These are phyloP conservation scores for Scedosporium aurantiacum DNA, from an alignment of 2,329 filamentous ascomycete species.

Conservation along the genomic window DNA sequence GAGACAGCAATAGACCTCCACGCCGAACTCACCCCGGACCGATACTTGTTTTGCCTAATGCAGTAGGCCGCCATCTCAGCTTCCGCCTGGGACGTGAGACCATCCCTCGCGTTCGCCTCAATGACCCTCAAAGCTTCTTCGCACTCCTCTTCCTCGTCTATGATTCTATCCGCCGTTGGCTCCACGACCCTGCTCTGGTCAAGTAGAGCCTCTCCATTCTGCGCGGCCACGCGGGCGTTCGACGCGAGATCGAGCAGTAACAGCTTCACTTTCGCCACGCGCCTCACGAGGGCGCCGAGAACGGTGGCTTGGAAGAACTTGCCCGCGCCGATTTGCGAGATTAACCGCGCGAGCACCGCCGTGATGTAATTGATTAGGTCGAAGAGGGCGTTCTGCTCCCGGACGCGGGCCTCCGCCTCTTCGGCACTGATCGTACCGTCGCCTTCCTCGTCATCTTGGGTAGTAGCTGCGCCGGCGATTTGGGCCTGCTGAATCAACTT, in stretches of 20 bases:
- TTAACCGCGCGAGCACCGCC: slow-evolving; percentile 8
- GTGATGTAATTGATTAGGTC: slow-evolving; percentile 11
- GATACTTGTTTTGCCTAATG: slow-evolving; percentile 9
- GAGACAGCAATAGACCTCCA: slow-evolving; percentile 4
- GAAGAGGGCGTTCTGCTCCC: slow-evolving; percentile 1
- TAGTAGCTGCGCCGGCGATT: background rate
- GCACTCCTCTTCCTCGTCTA: slow-evolving; percentile 6
- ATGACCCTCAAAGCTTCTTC: slow-evolving; percentile 5
- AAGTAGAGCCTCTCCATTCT: background rate
- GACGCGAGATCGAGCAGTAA: slow-evolving; percentile 4
- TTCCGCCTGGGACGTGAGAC: background rate
- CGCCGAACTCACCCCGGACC: slow-evolving; percentile 3
- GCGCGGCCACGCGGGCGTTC: background rate
- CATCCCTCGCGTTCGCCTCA: slow-evolving; percentile 3
- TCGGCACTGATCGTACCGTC: background rate
- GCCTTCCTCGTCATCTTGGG: background rate
- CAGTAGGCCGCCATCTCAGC: slow-evolving; percentile 4
- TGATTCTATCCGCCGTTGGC: background rate
- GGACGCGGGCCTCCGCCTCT: background rate
- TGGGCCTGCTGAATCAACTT: slow-evolving; percentile 1
- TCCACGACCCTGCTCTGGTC: background rate
- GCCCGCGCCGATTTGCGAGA: slow-evolving; percentile 8
- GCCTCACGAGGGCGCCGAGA: slow-evolving; percentile 7
- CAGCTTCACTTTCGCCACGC: slow-evolving; percentile 8
- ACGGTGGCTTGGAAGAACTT: slow-evolving; percentile 8